These are phyloP conservation scores for Scenedesmus sp. DNA, from an alignment of 163 green algal species.

Conservation along the genomic window DNA sequence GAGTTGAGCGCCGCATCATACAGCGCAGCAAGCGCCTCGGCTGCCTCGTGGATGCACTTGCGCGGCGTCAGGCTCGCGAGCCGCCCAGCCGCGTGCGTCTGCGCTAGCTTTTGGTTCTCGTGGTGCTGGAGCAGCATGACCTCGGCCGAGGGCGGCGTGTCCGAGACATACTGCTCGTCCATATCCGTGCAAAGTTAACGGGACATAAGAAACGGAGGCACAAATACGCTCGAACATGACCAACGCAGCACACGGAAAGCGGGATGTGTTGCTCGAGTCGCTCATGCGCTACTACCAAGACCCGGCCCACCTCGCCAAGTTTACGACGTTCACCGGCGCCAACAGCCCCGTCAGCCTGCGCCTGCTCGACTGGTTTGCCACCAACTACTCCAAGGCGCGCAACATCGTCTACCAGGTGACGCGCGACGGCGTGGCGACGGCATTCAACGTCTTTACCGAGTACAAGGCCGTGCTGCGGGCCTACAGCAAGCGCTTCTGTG, in stretches of 20 bases:
- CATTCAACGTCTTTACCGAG: constrained; percentile 10
- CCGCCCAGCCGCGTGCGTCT: too few relatives aligned
- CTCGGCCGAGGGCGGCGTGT: too few relatives aligned
- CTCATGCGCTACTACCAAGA: background rate
- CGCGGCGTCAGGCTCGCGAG: too few relatives aligned
- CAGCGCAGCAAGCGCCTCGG: too few relatives aligned
- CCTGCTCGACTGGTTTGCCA: constrained; percentile 6
- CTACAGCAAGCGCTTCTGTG: background rate
- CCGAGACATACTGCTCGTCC: too few relatives aligned
- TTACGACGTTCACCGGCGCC: background rate
- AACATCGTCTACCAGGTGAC: constrained; percentile 22
- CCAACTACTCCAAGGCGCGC: constrained; percentile 9
- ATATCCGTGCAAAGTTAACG: too few relatives aligned
- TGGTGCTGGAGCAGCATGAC: too few relatives aligned
- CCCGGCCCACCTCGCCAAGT: background rate
- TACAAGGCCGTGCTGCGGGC: constrained; percentile 10
- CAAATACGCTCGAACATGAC: too few relatives aligned
- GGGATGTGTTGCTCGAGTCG: background rate
- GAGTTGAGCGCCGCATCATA: too few relatives aligned
- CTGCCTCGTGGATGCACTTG: too few relatives aligned
- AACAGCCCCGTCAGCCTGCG: background rate
- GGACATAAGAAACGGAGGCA: too few relatives aligned
- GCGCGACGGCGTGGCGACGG: background rate
- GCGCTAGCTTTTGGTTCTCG: too few relatives aligned
- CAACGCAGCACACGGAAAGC: background rate